Conservation (phyloP, 768 basidiomycete species). For the Xerocomellus chrysenteron region DNA sequence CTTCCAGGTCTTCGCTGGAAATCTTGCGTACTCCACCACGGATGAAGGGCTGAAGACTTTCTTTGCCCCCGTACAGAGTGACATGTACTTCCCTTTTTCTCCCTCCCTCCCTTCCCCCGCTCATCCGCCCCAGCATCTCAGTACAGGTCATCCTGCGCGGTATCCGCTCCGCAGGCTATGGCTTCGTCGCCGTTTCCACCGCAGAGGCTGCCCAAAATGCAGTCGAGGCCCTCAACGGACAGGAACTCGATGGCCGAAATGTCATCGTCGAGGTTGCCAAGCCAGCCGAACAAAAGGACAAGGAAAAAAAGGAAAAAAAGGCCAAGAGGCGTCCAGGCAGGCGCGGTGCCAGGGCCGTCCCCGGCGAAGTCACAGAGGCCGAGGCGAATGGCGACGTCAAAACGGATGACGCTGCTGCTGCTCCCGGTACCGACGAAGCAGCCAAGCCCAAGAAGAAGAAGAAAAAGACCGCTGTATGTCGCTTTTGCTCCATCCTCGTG, state of each 20-base stretch:
- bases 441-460: constrained; percentile 77
- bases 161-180: constrained; percentile 85
- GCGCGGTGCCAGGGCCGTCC: constrained; percentile 82
- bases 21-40: constrained; percentile 92
- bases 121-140: constrained; percentile 54
- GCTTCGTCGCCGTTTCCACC: constrained; percentile 83
- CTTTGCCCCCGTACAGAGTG: constrained; percentile 84
- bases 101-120: not conserved
- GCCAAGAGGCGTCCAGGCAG: constrained; percentile 80
- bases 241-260: constrained; percentile 84
- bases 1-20: constrained; percentile 86
- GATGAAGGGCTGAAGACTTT: constrained; percentile 94
- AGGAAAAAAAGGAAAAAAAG: constrained; percentile 73
- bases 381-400: constrained; percentile 79
- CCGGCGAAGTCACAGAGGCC: constrained; percentile 87
- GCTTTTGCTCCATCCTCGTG: not conserved
- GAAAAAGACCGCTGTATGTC: constrained; percentile 62
- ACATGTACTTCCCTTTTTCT: constrained; percentile 64
- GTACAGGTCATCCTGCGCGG: constrained; percentile 87
- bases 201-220: constrained; percentile 84
- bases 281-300: constrained; percentile 83
- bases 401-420: constrained; percentile 52
- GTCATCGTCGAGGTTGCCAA: constrained; percentile 94
- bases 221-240: constrained; percentile 81
- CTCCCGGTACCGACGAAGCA: constrained; percentile 52